Conservation (phyloP, 2,329 filamentous ascomycete genomes). For the Ophiocordyceps polyrhachis-furcata region DNA sequence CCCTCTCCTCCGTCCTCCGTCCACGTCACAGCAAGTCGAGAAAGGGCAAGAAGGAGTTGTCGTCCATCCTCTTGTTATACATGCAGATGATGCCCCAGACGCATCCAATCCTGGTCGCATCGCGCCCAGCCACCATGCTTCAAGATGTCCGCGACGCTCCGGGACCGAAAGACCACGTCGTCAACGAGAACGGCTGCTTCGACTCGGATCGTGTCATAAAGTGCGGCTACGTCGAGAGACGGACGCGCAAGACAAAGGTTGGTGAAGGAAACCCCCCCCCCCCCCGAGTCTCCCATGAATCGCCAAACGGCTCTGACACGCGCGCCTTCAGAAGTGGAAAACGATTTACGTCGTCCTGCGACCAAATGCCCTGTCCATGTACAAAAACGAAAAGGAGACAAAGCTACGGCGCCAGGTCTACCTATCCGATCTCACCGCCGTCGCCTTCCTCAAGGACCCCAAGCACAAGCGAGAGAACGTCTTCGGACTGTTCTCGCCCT, state of each 20-base stretch:
- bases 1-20: background rate
- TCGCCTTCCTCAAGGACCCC: slow-evolving; percentile 72
- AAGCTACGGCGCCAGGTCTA: slow-evolving; percentile 78
- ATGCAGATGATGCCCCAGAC: background rate
- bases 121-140: background rate
- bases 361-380: slow-evolving; percentile 77
- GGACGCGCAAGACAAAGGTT: slow-evolving; percentile 91
- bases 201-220: slow-evolving; percentile 91
- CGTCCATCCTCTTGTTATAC: background rate
- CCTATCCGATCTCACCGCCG: slow-evolving; percentile 77
- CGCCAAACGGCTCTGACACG: slow-evolving; percentile 5
- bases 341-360: slow-evolving; percentile 74
- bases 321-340: slow-evolving; percentile 59
- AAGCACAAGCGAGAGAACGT: slow-evolving; percentile 75
- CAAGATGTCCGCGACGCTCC: slow-evolving; percentile 5
- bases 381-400: slow-evolving; percentile 80
- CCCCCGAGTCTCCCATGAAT: slow-evolving; percentile 1
- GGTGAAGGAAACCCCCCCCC: slow-evolving; percentile 1
- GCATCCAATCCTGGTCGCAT: background rate
- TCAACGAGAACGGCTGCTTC: slow-evolving; percentile 82
- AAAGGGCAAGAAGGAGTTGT: background rate
- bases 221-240: slow-evolving; percentile 67
- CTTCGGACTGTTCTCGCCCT: slow-evolving; percentile 82
- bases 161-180: slow-evolving; percentile 1
- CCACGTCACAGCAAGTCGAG: background rate